Conservation (phyloP, 768 basidiomycete species). For the Hericium rajendrae region DNA sequence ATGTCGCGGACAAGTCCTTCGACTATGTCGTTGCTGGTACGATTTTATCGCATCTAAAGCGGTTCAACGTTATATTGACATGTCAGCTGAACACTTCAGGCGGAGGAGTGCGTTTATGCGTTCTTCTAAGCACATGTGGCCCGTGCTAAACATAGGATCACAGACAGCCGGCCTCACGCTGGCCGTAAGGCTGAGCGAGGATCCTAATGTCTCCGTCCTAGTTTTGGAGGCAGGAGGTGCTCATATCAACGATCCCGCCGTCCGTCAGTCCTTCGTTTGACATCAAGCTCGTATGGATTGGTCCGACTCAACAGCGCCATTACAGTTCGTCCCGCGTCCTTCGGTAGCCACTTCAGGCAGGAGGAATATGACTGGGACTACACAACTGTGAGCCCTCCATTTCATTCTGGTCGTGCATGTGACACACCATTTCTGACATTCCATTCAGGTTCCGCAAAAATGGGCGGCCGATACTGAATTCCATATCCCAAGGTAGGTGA, state of each 20-base stretch:
- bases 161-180: conserved; percentile 26
- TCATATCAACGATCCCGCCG: conserved; percentile 8
- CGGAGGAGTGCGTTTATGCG: background rate
- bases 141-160: background rate
- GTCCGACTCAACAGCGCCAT: background rate
- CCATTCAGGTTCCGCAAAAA: background rate
- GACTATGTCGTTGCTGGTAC: conserved; percentile 1
- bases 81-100: background rate
- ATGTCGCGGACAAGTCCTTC: conserved; percentile 1
- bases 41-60: background rate
- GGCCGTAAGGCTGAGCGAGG: conserved; percentile 26
- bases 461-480: background rate
- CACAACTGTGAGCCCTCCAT: background rate
- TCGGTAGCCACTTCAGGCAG: background rate
- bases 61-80: background rate
- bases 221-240: conserved; percentile 20
- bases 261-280: background rate
- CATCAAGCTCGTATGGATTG: too few species aligned
- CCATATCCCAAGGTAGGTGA: background rate
- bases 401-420: background rate
- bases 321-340: conserved; percentile 1
- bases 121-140: background rate
- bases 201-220: conserved; percentile 23
- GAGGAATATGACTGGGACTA: conserved; percentile 3
- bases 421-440: background rate